Percentiles rank a stretch among this genome's conserved stretches.
These are phyloP conservation scores for Candida neerlandica DNA, from an alignment of 1,139 yeast species.

Conservation along the genomic window DNA sequence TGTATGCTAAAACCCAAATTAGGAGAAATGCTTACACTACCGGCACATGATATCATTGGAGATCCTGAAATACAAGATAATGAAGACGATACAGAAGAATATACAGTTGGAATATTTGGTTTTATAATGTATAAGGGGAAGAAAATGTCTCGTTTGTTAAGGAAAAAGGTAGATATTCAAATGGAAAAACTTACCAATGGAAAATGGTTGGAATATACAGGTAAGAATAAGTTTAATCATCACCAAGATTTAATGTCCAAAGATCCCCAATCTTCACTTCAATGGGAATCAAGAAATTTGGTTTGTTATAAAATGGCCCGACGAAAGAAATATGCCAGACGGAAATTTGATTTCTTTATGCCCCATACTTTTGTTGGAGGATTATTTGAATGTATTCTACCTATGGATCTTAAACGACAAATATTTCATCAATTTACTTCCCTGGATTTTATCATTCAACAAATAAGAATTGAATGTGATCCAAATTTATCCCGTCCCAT, in stretches of 20 bases:
- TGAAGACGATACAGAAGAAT: conserved; percentile 6
- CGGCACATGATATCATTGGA: conserved; percentile 16
- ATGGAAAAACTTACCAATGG: conserved; percentile 27
- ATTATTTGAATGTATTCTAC: conserved; percentile 54
- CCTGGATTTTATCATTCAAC: conserved; percentile 20
- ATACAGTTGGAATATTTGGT: conserved; percentile 10
- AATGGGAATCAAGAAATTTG: conserved; percentile 36
- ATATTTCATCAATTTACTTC: conserved; percentile 21
- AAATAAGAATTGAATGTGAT: conserved; percentile 37
- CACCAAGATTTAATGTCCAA: conserved; percentile 23
- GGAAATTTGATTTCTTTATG: conserved; percentile 51
- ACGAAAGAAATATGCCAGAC: conserved; percentile 56
- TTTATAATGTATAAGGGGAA: conserved; percentile 9
- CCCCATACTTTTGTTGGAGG: conserved; percentile 72
- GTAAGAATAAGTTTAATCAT: conserved; percentile 23
- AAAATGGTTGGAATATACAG: conserved; percentile 28
- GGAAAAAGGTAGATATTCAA: conserved; percentile 23
- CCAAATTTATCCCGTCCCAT: conserved; percentile 45
- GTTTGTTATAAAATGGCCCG: conserved; percentile 67
- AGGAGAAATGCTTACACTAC: conserved; percentile 18
- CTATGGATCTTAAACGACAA: conserved; percentile 23
- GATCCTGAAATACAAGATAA: conserved; percentile 9
- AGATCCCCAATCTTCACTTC: conserved; percentile 27
- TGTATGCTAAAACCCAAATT: conserved; percentile 44
- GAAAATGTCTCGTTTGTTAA: conserved; percentile 14